Conservation (phyloP, 78 protist genomes). For the Capsaspora owczarzaki region DNA sequence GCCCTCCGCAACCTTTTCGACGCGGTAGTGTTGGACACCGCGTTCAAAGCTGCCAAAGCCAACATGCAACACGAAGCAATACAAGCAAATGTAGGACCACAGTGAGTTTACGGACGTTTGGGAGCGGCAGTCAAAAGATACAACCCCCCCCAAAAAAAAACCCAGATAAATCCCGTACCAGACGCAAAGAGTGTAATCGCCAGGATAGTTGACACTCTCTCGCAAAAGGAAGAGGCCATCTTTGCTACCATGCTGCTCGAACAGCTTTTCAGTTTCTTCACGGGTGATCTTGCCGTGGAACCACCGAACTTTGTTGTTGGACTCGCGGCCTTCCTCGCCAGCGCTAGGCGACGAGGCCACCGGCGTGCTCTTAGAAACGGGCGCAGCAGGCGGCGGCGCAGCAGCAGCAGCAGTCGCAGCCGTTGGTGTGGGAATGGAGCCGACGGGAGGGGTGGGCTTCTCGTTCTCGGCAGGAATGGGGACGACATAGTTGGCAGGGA, state of each 20-base stretch:
- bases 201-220: background rate
- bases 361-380: no score
- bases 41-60: background rate
- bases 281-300: conserved; percentile 7
- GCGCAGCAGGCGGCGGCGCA: no score
- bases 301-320: conserved; percentile 9
- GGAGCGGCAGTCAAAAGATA: no score
- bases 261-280: background rate
- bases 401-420: no score
- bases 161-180: background rate
- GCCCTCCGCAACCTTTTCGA: background rate
- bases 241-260: background rate
- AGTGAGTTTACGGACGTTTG: background rate
- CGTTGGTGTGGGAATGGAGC: background rate
- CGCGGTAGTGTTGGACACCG: background rate
- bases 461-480: no score
- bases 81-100: background rate
- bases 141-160: background rate
- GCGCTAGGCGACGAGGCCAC: background rate
- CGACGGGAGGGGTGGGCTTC: background rate
- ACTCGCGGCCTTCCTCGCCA: background rate
- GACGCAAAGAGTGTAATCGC: conserved; percentile 19
- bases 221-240: conserved; percentile 11
- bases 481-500: conserved; percentile 6
- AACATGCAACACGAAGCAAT: background rate